A percentile compares a stretch with the other conserved stretches of the same genome.
These are phyloP conservation scores for Arthromyces matolae DNA, from an alignment of 768 basidiomycete genomes.

Conservation along the genomic window DNA sequence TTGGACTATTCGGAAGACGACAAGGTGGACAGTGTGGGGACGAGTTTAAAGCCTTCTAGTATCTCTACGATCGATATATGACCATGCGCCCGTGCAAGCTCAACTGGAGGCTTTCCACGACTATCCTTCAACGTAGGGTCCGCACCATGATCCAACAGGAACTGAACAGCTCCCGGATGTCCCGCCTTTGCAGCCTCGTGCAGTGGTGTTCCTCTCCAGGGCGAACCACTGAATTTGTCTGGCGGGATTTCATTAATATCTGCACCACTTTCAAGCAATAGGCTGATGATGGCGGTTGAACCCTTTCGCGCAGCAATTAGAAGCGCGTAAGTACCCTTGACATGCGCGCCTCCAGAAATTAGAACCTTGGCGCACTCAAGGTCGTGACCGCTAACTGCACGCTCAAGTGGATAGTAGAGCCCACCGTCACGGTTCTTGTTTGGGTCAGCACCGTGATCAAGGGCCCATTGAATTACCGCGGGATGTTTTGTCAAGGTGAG, in stretches of 20 bases:
- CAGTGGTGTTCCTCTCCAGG: conserved; percentile 15
- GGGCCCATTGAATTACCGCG: conserved; percentile 1
- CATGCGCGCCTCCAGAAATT: conserved; percentile 3
- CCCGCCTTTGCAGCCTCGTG: conserved; percentile 9
- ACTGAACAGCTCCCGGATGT: conserved; percentile 7
- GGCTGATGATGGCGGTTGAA: conserved; percentile 7
- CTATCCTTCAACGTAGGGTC: conserved; percentile 1
- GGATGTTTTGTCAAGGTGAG: not conserved
- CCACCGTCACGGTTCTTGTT: not conserved
- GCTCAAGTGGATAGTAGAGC: conserved; percentile 2
- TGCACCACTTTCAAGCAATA: conserved; percentile 11
- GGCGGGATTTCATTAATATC: conserved; percentile 11
- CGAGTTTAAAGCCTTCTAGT: too few species aligned
- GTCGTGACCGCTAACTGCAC: not conserved
- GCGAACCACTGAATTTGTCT: conserved; percentile 6
- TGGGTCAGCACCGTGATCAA: conserved; percentile 10
- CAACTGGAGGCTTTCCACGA: not conserved
- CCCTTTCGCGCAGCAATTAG: conserved; percentile 10
- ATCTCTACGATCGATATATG: too few species aligned
- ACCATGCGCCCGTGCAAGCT: too few species aligned
- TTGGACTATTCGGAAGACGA: too few species aligned
- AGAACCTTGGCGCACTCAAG: not conserved
- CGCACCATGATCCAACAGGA: conserved; percentile 4
- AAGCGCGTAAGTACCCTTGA: conserved; percentile 11
- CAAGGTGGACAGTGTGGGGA: too few species aligned